These are phyloP conservation scores for Sphagnum contortum DNA, from an alignment of 225 moss, liverwort and hornwort genomes.

Conservation along the genomic window DNA sequence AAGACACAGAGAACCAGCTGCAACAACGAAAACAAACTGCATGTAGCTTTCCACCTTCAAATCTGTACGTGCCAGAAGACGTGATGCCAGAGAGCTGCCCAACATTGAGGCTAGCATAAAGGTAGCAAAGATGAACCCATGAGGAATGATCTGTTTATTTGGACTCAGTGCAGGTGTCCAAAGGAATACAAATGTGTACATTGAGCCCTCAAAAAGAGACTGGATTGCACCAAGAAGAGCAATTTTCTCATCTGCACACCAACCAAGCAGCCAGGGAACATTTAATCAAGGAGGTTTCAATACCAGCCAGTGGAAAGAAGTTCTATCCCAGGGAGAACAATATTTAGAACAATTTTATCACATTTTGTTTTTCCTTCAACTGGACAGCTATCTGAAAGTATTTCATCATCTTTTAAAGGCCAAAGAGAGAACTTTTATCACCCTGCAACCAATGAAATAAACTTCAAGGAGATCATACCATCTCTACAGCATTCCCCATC, in stretches of 20 bases:
- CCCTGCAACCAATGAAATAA: too few relatives aligned
- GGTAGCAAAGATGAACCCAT: slow-evolving; percentile 94
- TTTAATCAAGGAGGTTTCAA: neutral
- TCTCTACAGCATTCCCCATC: too few relatives aligned
- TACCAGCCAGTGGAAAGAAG: neutral
- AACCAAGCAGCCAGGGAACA: too few relatives aligned
- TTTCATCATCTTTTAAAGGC: too few relatives aligned
- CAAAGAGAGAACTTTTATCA: too few relatives aligned
- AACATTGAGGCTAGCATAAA: slow-evolving; percentile 99
- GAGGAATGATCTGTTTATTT: slow-evolving; percentile 59
- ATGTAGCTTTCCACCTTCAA: slow-evolving; percentile 93
- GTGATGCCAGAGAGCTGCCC: slow-evolving; percentile 95
- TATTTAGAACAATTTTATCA: too few relatives aligned
- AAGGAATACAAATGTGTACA: slow-evolving; percentile 96
- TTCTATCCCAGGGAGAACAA: too few relatives aligned
- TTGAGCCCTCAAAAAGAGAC: slow-evolving; percentile 95
- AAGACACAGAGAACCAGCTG: slow-evolving; percentile 71
- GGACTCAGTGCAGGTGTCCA: slow-evolving; percentile 97
- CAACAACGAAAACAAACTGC: slow-evolving; percentile 80
- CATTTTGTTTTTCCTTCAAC: too few relatives aligned
- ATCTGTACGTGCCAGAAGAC: slow-evolving; percentile 63
- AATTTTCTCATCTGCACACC: slow-evolving; percentile 81
- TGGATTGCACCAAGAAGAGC: slow-evolving; percentile 93
- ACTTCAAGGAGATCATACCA: too few relatives aligned
- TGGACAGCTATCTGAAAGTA: too few relatives aligned